These are phyloP conservation scores for Lactarius evosmus DNA, from an alignment of 768 basidiomycete species.

Conservation along the genomic window DNA sequence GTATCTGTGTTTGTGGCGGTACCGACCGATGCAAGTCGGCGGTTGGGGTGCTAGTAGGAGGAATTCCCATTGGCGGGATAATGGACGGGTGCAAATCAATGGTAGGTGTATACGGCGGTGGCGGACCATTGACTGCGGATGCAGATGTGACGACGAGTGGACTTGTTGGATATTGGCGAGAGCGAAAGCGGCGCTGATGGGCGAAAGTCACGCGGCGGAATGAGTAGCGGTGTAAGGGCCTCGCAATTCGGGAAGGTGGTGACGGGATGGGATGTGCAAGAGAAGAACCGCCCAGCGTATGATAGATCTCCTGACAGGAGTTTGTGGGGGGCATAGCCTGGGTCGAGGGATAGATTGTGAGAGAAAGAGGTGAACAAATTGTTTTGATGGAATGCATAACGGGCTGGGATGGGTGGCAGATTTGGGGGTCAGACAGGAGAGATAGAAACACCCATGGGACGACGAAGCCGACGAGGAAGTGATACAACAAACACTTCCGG, in stretches of 20 bases:
- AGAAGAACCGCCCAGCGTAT: not conserved
- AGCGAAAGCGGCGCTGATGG: conserved; percentile 16
- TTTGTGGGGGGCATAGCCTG: conserved; percentile 21
- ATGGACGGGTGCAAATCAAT: not conserved
- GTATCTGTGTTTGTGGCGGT: conserved; percentile 6
- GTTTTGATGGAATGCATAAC: conserved; percentile 15
- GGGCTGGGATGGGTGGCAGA: not conserved
- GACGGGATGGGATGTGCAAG: not conserved
- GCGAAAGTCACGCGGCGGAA: conserved; percentile 5
- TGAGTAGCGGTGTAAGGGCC: conserved; percentile 2
- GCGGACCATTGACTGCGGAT: not conserved
- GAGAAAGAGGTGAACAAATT: conserved; percentile 12
- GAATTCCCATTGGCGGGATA: not conserved
- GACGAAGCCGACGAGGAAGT: too few relatives aligned
- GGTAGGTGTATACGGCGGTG: not conserved
- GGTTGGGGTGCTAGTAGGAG: not conserved
- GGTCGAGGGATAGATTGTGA: conserved; percentile 16
- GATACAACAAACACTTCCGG: too few relatives aligned
- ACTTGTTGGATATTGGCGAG: conserved; percentile 6
- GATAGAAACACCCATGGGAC: too few relatives aligned
- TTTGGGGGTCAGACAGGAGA: not conserved
- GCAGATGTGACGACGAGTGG: not conserved
- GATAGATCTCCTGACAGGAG: conserved; percentile 7
- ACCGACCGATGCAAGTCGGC: not conserved
- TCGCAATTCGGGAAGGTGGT: not conserved